Evolutionary conservation across 768 basidiomycete species (phyloP).

Genomic region (Sistotremastrum niveocremeum): DNA sequence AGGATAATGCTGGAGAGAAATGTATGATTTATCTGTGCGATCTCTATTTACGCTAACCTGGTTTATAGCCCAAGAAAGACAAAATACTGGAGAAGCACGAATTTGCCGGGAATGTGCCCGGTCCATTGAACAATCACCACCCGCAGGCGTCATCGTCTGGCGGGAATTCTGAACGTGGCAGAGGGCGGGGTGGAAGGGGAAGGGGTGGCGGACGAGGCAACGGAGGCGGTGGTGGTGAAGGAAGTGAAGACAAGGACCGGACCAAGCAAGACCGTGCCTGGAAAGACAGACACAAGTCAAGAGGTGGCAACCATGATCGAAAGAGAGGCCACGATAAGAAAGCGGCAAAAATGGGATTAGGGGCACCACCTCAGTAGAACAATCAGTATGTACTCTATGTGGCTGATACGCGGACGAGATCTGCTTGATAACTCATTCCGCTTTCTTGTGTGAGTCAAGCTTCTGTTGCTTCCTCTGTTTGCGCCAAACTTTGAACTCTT

Average conservation of each 20-base stretch:
- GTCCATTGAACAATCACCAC: not conserved
- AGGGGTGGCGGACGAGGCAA: slow-evolving; percentile 25
- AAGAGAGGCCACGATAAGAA: slow-evolving; percentile 86
- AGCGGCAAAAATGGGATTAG: slow-evolving; percentile 47
- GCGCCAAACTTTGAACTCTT: slow-evolving; percentile 60
- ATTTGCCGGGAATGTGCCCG: slow-evolving; percentile 44
- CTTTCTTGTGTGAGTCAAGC: no score
- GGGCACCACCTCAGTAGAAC: no score
- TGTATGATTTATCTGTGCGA: slow-evolving; percentile 32
- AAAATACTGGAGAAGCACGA: slow-evolving; percentile 64
- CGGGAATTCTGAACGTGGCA: slow-evolving; percentile 2
- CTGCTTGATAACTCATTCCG: no score
- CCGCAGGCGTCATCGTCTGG: slow-evolving; percentile 6
- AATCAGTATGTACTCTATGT: no score
- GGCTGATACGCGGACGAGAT: no score
- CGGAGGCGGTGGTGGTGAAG: slow-evolving; percentile 20
- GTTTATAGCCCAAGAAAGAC: slow-evolving; percentile 53
- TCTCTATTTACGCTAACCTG: not conserved
- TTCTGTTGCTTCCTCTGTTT: slow-evolving; percentile 4
- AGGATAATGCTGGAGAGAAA: slow-evolving; percentile 78
- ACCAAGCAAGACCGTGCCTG: slow-evolving; percentile 45
- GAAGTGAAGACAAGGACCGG: slow-evolving; percentile 24
- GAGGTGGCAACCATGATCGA: slow-evolving; percentile 55
- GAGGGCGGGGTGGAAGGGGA: slow-evolving; percentile 27
- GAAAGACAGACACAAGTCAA: slow-evolving; percentile 70